Evolutionary conservation across 1,284 basidiomycete genomes (phyloP).

Genomic region (Pulveroboletus sp.): DNA sequence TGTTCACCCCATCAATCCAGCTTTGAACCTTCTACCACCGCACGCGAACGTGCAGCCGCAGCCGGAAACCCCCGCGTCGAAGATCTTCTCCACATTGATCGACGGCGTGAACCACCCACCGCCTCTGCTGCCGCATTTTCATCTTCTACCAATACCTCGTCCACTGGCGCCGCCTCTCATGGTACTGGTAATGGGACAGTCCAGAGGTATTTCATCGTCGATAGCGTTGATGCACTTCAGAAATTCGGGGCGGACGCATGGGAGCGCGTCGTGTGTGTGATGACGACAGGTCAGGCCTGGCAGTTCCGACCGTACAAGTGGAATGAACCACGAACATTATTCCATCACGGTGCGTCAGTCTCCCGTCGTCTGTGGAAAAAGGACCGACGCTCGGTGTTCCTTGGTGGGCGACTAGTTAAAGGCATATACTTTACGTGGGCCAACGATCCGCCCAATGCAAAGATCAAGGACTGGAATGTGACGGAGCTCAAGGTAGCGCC

Average conservation of each 20-base stretch:
- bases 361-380: background rate
- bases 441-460: conserved; percentile 85
- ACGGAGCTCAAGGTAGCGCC: conserved; percentile 80
- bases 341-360: conserved; percentile 75
- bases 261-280: conserved; percentile 94
- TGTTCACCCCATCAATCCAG: conserved; percentile 37
- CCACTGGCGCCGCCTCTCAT: conserved; percentile 5
- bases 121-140: conserved; percentile 28
- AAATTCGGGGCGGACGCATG: conserved; percentile 92
- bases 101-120: conserved; percentile 69
- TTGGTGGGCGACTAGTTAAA: conserved; percentile 60
- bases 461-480: conserved; percentile 96
- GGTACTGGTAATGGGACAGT: conserved; percentile 12
- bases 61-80: conserved; percentile 79
- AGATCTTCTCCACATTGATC: conserved; percentile 82
- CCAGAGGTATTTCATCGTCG: background rate
- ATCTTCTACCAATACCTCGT: background rate
- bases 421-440: conserved; percentile 92
- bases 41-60: conserved; percentile 63
- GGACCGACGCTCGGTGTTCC: background rate
- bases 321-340: conserved; percentile 87
- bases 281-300: conserved; percentile 96
- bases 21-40: conserved; percentile 79
- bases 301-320: conserved; percentile 97
- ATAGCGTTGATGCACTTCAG: conserved; percentile 29